A percentile compares a stretch with the other conserved stretches of the same genome.
These are phyloP conservation scores for Globisporangium mamillatum DNA, from an alignment of 352 stramenopile species.

Conservation along the genomic window DNA sequence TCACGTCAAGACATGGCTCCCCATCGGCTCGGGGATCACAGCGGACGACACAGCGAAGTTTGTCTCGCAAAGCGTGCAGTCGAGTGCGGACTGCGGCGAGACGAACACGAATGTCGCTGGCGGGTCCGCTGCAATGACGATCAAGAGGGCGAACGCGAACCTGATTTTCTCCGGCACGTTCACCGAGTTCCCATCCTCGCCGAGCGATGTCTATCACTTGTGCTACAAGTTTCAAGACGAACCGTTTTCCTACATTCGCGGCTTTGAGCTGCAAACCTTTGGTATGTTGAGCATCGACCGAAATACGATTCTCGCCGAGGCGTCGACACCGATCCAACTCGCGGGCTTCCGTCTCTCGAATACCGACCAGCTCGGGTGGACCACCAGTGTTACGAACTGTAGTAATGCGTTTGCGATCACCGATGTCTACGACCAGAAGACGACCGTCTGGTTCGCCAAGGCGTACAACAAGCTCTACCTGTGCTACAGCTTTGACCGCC, in stretches of 20 bases:
- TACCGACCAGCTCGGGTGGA: constrained; percentile 55
- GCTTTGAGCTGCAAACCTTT: constrained; percentile 42
- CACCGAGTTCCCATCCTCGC: constrained; percentile 31
- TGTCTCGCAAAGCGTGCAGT: constrained; percentile 40
- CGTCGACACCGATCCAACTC: constrained; percentile 43
- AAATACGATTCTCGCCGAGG: constrained; percentile 37
- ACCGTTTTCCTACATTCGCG: constrained; percentile 46
- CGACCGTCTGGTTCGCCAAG: constrained; percentile 27
- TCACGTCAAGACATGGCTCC: constrained; percentile 45
- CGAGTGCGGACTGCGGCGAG: constrained; percentile 47
- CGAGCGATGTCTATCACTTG: constrained; percentile 51
- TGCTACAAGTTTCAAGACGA: constrained; percentile 77
- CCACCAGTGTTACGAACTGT: constrained; percentile 35
- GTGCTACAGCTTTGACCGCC: constrained; percentile 64
- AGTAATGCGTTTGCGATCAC: constrained; percentile 28
- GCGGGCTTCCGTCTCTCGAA: constrained; percentile 47
- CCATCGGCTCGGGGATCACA: constrained; percentile 44
- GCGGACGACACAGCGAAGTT: constrained; percentile 52
- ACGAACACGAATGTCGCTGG: constrained; percentile 32
- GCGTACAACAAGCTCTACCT: constrained; percentile 38
- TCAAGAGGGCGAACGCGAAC: constrained; percentile 12
- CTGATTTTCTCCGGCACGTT: constrained; percentile 42
- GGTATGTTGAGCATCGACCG: constrained; percentile 44
- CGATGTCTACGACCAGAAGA: constrained; percentile 30
- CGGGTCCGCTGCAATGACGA: constrained; percentile 37